phyloP scores from a whole-genome alignment of 345 rosid species.

The Aethionema arabicum region DNA sequence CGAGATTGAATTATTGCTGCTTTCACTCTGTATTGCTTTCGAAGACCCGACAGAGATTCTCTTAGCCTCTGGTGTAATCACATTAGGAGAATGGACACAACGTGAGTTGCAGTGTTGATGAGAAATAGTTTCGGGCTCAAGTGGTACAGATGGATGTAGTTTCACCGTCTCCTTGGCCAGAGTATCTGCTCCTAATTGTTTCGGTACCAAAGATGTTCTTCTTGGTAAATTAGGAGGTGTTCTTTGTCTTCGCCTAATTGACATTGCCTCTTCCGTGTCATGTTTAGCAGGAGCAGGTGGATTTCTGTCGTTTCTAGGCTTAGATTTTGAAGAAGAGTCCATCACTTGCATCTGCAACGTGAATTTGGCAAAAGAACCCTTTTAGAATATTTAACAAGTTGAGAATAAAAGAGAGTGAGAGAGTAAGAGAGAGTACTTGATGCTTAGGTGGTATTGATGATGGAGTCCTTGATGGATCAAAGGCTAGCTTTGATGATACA shows the following conservation, averaged over 20 bases:
- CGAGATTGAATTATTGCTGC: slow-evolving; percentile 73
- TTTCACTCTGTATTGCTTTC: slow-evolving; percentile 61
- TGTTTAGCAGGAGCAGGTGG: slow-evolving; percentile 56
- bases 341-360: slow-evolving; percentile 56
- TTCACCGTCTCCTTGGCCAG: slow-evolving; percentile 37
- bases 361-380: slow-evolving; percentile 14
- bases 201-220: slow-evolving; percentile 58
- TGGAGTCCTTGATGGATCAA: slow-evolving; percentile 49
- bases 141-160: slow-evolving; percentile 36
- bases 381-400: slow-evolving; percentile 4
- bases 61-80: slow-evolving; percentile 41
- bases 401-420: slow-evolving; percentile 1
- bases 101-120: slow-evolving; percentile 29
- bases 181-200: slow-evolving; percentile 51
- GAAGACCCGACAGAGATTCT: slow-evolving; percentile 44
- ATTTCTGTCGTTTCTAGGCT: slow-evolving; percentile 63
- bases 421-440: slow-evolving; percentile 50
- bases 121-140: slow-evolving; percentile 42
- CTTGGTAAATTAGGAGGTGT: slow-evolving; percentile 66
- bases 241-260: slow-evolving; percentile 67
- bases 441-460: slow-evolving; percentile 65
- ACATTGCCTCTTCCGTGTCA: slow-evolving; percentile 51
- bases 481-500: slow-evolving; percentile 48
- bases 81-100: slow-evolving; percentile 33
- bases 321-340: slow-evolving; percentile 66